Evolutionary conservation across 768 basidiomycete species (phyloP).

Genomic region (Trametes meyenii): DNA sequence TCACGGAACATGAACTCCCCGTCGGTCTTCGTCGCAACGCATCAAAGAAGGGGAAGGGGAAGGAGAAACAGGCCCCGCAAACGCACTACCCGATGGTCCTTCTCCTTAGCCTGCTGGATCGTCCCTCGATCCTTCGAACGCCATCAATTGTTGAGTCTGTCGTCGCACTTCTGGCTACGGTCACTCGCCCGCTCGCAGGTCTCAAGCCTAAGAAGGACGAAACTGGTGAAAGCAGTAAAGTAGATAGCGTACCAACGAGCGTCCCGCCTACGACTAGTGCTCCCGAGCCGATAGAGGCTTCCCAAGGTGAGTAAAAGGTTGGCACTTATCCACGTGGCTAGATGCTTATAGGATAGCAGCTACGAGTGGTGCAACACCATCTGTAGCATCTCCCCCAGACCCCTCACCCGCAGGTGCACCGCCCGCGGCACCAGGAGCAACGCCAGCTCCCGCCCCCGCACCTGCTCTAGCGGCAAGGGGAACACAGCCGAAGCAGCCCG

Average conservation of each 20-base stretch:
- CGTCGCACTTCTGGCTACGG: conserved; percentile 81
- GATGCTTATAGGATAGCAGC: conserved; percentile 5
- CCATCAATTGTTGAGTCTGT: conserved; percentile 93
- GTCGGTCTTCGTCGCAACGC: conserved; percentile 68
- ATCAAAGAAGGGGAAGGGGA: conserved; percentile 92
- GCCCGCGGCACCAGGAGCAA: neutral
- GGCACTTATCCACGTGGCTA: too few relatives aligned
- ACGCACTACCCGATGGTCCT: conserved; percentile 92
- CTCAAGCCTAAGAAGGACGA: conserved; percentile 46
- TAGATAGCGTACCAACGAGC: conserved; percentile 25
- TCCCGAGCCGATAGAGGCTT: conserved; percentile 21
- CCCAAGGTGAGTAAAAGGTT: neutral
- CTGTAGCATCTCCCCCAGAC: neutral
- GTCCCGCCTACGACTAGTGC: conserved; percentile 20
- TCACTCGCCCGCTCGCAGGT: conserved; percentile 80
- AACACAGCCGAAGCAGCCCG: conserved; percentile 30
- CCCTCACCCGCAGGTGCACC: neutral
- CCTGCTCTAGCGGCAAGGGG: conserved; percentile 15
- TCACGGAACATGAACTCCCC: conserved; percentile 92
- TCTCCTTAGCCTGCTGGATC: conserved; percentile 84
- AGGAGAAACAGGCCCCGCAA: conserved; percentile 81
- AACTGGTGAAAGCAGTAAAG: conserved; percentile 34
- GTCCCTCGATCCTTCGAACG: conserved; percentile 82
- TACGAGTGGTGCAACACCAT: conserved; percentile 31
- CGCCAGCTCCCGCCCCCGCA: neutral